phyloP scores from a whole-genome alignment of 1,284 basidiomycete genomes.

The Neonothopanus nambi region DNA sequence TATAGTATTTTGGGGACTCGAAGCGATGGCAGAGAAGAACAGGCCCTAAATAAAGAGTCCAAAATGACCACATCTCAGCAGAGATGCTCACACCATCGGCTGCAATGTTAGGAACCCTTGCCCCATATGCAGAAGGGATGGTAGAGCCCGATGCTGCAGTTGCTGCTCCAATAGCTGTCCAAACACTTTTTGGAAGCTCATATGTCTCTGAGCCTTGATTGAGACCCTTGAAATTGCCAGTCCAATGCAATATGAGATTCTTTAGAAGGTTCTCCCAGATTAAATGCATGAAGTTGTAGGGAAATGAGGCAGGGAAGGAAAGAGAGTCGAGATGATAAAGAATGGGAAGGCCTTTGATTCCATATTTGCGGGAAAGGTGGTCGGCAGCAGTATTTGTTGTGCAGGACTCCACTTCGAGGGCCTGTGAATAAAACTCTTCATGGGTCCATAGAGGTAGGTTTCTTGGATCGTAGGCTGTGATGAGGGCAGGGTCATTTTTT shows the following conservation, averaged over 20 bases:
- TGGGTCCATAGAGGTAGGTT: constrained; percentile 41
- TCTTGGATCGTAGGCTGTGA: constrained; percentile 30
- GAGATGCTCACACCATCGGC: constrained; percentile 24
- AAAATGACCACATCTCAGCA: constrained; percentile 38
- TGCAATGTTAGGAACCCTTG: constrained; percentile 36
- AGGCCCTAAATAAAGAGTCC: constrained; percentile 40
- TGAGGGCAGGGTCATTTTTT: not conserved
- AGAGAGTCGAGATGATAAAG: constrained; percentile 35
- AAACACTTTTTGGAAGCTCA: constrained; percentile 28
- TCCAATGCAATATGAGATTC: constrained; percentile 42
- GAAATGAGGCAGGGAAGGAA: constrained; percentile 41
- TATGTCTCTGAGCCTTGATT: constrained; percentile 34
- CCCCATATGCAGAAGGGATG: constrained; percentile 43
- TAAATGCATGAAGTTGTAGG: constrained; percentile 50
- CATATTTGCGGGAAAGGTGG: constrained; percentile 32
- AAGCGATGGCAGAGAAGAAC: constrained; percentile 35
- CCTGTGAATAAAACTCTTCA: constrained; percentile 32
- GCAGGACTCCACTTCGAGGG: constrained; percentile 30
- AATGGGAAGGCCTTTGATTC: constrained; percentile 42
- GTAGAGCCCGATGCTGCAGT: constrained; percentile 25
- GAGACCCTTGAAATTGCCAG: constrained; percentile 38
- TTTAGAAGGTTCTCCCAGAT: constrained; percentile 41
- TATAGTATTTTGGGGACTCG: constrained; percentile 33
- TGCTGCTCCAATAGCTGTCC: constrained; percentile 39
- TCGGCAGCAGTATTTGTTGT: constrained; percentile 23